Base-by-base conservation (phyloP, 805 yeast species). In the Pichia deserticola region DNA sequence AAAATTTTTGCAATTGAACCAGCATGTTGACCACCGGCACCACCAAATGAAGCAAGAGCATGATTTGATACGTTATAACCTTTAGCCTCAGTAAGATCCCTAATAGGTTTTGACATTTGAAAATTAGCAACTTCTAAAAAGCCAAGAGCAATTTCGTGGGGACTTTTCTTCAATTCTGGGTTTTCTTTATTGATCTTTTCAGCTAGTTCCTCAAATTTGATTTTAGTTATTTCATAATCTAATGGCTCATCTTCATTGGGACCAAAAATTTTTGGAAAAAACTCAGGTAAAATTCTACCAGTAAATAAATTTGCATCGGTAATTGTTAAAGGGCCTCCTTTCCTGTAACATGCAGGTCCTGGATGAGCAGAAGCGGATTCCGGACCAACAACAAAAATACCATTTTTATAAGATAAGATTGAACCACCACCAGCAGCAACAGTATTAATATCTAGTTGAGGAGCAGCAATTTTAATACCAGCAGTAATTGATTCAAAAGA, bases 21-120 rank as follows among this genome's bases (percentile, higher is more conserved):
- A 3, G 93, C 90, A 65, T 86, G 90, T 66, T 89, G 96, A 9
- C 96, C 96, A 48, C 96, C 96, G 30, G 95, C 95, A 43, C 96
- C 96, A 44, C 96, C 96, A 67, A 89, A 89, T 3, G 92, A 77
- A 1, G 89, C 95, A 51, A 89, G 67, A 51, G 83, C 69, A 63
- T 89, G 96, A 13, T 76, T 70, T 10, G 84, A 63, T 0, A 81
- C 74, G 40, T 77, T 74, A 60, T 81, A 80, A 5, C 96, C 96
- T 60, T 82, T 86, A 2, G 92, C 87, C 61, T 88, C 96, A 0
- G 96, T 88, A 46, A 89, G 68, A 39, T 85, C 82, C 51, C 96
- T 74, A 48, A 89, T 86, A 3, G 96, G 96, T 53, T 93, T 76
- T 13, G 93, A 85, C 96, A 89, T 89, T 1, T 89, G 72, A 58